phyloP scores from a whole-genome alignment of 1,139 yeast genomes.

The Kodamaea fungicola region DNA sequence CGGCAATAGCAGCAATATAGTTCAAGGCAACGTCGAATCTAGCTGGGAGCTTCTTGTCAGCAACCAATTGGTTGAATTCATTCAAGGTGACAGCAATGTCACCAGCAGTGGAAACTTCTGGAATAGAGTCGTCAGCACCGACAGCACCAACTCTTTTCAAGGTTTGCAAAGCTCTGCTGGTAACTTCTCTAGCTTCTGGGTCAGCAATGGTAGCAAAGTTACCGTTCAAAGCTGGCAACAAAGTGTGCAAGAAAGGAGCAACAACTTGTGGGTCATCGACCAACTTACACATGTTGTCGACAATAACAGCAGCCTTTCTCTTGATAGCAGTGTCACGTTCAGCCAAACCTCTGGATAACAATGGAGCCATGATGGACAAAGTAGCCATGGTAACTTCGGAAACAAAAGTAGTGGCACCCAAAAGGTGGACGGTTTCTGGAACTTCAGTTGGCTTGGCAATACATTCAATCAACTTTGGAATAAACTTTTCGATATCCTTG shows the following conservation, averaged over 20 bases:
- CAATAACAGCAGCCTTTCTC: constrained; percentile 99
- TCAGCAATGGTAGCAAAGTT: constrained; percentile 97
- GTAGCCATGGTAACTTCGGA: constrained; percentile 99
- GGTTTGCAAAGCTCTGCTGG: constrained; percentile 94
- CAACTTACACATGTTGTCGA: constrained; percentile 99
- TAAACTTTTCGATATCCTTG: constrained; percentile 99
- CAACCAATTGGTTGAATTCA: constrained; percentile 72
- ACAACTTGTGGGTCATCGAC: constrained; percentile 99
- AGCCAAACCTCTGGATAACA: constrained; percentile 98
- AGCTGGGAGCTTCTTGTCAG: constrained; percentile 63
- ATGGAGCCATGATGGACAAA: constrained; percentile 98
- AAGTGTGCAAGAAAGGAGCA: constrained; percentile 96
- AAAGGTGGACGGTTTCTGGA: constrained; percentile 96
- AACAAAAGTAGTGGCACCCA: constrained; percentile 99
- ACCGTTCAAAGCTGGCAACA: constrained; percentile 92
- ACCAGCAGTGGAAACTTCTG: constrained; percentile 98
- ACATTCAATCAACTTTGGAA: constrained; percentile 95
- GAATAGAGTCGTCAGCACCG: constrained; percentile 81
- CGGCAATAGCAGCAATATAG: constrained; percentile 94
- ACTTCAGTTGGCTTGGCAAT: constrained; percentile 95
- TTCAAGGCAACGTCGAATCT: constrained; percentile 76
- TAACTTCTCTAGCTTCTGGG: constrained; percentile 99
- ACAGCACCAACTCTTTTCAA: constrained; percentile 98
- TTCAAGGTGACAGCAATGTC: constrained; percentile 82
- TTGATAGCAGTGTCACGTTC: constrained; percentile 99